These are phyloP conservation scores for Lablab purpureus DNA, from an alignment of 306 rosid species.

Conservation along the genomic window DNA sequence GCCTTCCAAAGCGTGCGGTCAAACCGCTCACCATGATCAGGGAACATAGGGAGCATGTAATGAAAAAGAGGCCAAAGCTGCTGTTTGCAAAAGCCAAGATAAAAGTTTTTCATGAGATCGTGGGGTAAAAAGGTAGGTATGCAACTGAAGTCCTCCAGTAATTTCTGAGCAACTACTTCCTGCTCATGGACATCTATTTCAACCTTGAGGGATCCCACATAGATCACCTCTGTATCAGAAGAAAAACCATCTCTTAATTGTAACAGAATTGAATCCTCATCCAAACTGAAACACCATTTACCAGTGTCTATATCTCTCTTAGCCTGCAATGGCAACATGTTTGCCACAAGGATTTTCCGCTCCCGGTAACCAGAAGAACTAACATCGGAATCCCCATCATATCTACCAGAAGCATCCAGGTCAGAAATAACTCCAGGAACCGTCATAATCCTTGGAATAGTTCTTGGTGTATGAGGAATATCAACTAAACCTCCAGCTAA, in stretches of 20 bases:
- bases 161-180: conserved; percentile 75
- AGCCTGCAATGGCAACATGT: conserved; percentile 78
- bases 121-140: conserved; percentile 79
- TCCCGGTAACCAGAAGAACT: conserved; percentile 64
- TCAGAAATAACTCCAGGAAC: conserved; percentile 75
- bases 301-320: conserved; percentile 69
- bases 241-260: conserved; percentile 77
- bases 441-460: conserved; percentile 75
- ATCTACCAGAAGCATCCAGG: conserved; percentile 56
- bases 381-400: conserved; percentile 68
- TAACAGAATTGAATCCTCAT: conserved; percentile 71
- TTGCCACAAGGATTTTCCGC: conserved; percentile 77
- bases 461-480: conserved; percentile 66
- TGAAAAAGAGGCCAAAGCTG: conserved; percentile 89
- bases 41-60: conserved; percentile 82
- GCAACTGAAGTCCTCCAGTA: conserved; percentile 74
- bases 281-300: conserved; percentile 77
- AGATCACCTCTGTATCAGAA: conserved; percentile 67
- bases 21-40: conserved; percentile 80
- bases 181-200: conserved; percentile 73
- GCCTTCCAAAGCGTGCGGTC: conserved; percentile 81
- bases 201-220: conserved; percentile 79
- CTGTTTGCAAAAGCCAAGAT: conserved; percentile 74
- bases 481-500: conserved; percentile 63
- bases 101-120: conserved; percentile 68